Base-by-base conservation (phyloP, 2,329 filamentous ascomycete genomes). In the Botrytis pseudocinerea region DNA sequence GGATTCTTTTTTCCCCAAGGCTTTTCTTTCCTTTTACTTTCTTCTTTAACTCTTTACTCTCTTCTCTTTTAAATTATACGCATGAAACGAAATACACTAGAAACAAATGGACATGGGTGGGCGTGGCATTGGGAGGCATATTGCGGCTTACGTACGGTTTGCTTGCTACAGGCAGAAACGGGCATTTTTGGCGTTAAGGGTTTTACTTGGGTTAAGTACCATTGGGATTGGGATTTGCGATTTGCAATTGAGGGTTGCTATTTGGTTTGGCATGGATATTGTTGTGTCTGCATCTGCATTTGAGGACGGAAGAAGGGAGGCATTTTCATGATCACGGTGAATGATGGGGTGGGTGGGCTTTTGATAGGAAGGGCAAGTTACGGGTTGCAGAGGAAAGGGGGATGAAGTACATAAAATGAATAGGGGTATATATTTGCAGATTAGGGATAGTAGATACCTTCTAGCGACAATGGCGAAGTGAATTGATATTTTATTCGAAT, bases 51-150 rank as follows among this genome's bases (percentile, higher is more conserved):
- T 46, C 18, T 32, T 46, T 65, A 25, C 38, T 22, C 40, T 68
- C 20, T 68, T 32, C 18, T 28, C 32, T 32, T 68, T 32, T 25
- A 42, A 69, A 69, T 20, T 57, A 57, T 57, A 69, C 65, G 48
- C 65, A 42, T 38, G 65, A 57, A 57, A 69, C n/a, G 65, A 69
- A 69, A 69, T 48, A 57, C 6, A 57, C 65, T 57, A 69, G 48
- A 69, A 22, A 28, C n/a, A 28, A 40, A 32, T 32, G 18, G 35
- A 40, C 10, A 57, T 69, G 51, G 22, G 51, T 40, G 35, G 59
- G 22, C 61, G 42, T 46, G 48, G 65, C 48, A 69, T 69, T 32
- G 48, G 65, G 64, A 40, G 48, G 65, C 48, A 57, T 16, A 42
- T 51, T 57, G 40, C 54, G 48, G 38, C 51, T 57, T 18, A 57